Percentiles rank a stretch among this genome's conserved stretches.
Conservation (phyloP, 257 asterid genomes). For the Nicotiana noctiflora region DNA sequence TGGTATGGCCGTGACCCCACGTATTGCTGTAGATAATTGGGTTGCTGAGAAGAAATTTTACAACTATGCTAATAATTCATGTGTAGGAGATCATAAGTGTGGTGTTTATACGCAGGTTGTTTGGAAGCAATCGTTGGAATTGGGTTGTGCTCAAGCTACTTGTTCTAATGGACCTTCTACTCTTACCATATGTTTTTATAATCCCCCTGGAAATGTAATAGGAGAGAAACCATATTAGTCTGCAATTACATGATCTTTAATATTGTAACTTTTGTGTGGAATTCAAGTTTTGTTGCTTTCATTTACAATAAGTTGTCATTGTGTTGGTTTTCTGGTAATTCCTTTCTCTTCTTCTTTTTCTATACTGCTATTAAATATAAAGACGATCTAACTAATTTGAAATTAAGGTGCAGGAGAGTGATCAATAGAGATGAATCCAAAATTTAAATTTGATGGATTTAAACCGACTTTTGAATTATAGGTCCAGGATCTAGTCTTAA, state of each 20-base stretch:
- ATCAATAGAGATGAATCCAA: not conserved
- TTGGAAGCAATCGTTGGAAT: slow-evolving; percentile 60
- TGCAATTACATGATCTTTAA: not conserved
- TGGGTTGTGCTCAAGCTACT: slow-evolving; percentile 71
- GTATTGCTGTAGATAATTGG: slow-evolving; percentile 66
- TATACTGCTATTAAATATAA: not conserved
- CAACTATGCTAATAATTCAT: slow-evolving; percentile 49
- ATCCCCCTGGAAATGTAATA: slow-evolving; percentile 83
- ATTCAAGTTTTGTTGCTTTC: not conserved
- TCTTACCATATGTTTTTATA: slow-evolving; percentile 65
- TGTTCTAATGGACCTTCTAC: slow-evolving; percentile 38
- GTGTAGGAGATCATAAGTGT: slow-evolving; percentile 46
- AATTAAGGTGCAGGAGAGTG: not conserved
- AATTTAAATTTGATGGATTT: not conserved
- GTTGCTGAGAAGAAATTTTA: slow-evolving; percentile 69
- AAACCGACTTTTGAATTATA: not conserved
- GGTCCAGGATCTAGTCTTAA: not conserved
- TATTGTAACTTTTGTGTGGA: not conserved
- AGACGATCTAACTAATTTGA: not conserved
- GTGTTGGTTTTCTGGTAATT: not conserved
- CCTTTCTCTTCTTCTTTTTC: not conserved
- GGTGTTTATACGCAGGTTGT: slow-evolving; percentile 95
- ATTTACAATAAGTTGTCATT: not conserved
- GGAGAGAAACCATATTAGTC: slow-evolving; percentile 81
- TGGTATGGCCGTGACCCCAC: slow-evolving; percentile 40